These are phyloP conservation scores for Halteria grandinella DNA, from an alignment of 73 alveolate genomes.

Conservation along the genomic window DNA sequence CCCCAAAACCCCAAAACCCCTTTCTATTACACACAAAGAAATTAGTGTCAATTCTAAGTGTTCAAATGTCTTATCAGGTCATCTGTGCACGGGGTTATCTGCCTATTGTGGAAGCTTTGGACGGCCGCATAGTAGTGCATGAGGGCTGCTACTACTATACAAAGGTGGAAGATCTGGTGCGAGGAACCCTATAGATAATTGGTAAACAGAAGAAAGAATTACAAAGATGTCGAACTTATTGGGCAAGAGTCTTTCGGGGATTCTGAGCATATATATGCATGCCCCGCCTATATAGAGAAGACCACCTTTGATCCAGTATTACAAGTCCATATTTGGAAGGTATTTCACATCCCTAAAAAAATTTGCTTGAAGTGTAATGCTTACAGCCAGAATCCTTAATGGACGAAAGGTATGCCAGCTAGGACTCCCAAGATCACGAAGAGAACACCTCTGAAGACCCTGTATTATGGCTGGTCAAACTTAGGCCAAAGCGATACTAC, in stretches of 20 bases:
- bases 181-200: conserved; percentile 47
- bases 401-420: conserved; percentile 46
- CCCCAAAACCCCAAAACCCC: too few species aligned
- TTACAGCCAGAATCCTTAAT: background rate
- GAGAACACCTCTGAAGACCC: conserved; percentile 38
- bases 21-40: too few species aligned
- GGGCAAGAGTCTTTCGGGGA: conserved; percentile 90
- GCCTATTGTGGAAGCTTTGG: conserved; percentile 42
- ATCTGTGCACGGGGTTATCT: conserved; percentile 43
- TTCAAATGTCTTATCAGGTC: too few species aligned
- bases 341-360: conserved; percentile 32
- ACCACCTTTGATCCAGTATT: conserved; percentile 64
- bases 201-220: too few species aligned
- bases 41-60: too few species aligned
- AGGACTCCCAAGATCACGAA: conserved; percentile 29
- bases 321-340: conserved; percentile 27
- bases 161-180: conserved; percentile 40
- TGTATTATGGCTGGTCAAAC: conserved; percentile 44
- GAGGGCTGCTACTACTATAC: conserved; percentile 44
- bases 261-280: conserved; percentile 76
- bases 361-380: background rate
- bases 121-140: conserved; percentile 48
- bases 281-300: conserved; percentile 72
- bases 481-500: conserved; percentile 37
- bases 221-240: conserved; percentile 89